phyloP scores from a whole-genome alignment of 257 asterid species.

The Gardenia jasminoides region DNA sequence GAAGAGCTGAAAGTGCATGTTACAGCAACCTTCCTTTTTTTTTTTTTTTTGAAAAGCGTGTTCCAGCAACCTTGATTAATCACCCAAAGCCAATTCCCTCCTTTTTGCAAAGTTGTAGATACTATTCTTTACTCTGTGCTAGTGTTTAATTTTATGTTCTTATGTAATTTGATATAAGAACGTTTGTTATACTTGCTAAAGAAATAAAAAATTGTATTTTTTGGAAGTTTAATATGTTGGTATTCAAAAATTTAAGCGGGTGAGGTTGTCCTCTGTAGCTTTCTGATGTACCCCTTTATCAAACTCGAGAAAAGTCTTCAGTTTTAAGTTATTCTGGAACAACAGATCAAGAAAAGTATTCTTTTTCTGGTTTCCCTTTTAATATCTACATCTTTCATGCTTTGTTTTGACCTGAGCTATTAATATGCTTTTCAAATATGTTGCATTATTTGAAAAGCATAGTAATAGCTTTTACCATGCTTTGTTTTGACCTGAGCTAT shows the following conservation, averaged over 20 bases:
- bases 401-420: neutral
- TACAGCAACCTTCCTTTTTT: neutral
- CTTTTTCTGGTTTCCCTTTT: neutral
- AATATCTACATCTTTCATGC: neutral
- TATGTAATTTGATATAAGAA: neutral
- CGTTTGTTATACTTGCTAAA: neutral
- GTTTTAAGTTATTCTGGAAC: too few relatives aligned
- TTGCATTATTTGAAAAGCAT: neutral
- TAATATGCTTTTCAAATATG: neutral
- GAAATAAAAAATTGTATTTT: neutral
- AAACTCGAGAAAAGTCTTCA: neutral
- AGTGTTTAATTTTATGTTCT: neutral
- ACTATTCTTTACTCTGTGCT: neutral
- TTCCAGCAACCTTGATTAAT: too few relatives aligned
- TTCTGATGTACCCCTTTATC: neutral
- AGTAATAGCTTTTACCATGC: too few relatives aligned
- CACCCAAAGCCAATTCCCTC: neutral
- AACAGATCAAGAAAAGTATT: neutral
- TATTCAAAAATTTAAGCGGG: neutral
- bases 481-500: neutral
- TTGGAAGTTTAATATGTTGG: neutral
- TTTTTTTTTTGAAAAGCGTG: too few relatives aligned
- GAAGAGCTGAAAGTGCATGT: neutral
- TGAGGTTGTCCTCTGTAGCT: neutral
- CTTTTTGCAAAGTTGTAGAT: neutral